phyloP scores from a whole-genome alignment of 805 yeast species.

The Yarrowia osloensis region DNA sequence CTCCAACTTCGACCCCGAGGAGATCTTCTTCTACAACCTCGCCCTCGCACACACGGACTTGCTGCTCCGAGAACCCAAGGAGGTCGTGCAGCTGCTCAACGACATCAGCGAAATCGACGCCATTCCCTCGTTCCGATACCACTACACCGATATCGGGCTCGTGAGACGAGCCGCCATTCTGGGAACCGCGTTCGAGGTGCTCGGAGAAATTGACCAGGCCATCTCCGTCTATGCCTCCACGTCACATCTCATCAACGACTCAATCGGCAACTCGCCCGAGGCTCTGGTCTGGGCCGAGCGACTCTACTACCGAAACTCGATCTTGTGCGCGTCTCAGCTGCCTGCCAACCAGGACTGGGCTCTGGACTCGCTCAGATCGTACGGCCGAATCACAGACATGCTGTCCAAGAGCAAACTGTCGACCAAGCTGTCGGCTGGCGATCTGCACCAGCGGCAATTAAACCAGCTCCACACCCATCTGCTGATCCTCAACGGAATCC shows the following conservation, averaged over 20 bases:
- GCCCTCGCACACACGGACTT: conserved; percentile 35
- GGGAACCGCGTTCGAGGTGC: conserved; percentile 37
- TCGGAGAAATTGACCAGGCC: conserved; percentile 34
- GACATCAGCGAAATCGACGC: conserved; percentile 17
- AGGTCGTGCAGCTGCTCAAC: conserved; percentile 32
- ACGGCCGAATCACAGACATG: conserved; percentile 29
- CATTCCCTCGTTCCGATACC: conserved; percentile 29
- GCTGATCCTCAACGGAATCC: conserved; percentile 29
- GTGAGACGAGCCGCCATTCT: conserved; percentile 36
- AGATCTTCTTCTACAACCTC: conserved; percentile 31
- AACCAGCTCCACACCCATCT: conserved; percentile 31
- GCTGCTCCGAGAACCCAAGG: conserved; percentile 32
- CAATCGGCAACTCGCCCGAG: conserved; percentile 43
- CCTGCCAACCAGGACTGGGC: conserved; percentile 32
- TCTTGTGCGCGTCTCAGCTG: conserved; percentile 30
- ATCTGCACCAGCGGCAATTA: conserved; percentile 27
- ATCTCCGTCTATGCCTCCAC: conserved; percentile 31
- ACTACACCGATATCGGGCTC: conserved; percentile 33
- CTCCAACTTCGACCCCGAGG: conserved; percentile 30
- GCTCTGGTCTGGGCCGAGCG: conserved; percentile 48
- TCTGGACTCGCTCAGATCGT: conserved; percentile 33
- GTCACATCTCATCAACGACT: conserved; percentile 11
- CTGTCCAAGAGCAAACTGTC: conserved; percentile 26
- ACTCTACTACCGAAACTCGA: conserved; percentile 37
- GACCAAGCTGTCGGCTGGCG: conserved; percentile 18